Conservation (phyloP, 768 basidiomycete genomes). For the Pleurotus pulmonarius region DNA sequence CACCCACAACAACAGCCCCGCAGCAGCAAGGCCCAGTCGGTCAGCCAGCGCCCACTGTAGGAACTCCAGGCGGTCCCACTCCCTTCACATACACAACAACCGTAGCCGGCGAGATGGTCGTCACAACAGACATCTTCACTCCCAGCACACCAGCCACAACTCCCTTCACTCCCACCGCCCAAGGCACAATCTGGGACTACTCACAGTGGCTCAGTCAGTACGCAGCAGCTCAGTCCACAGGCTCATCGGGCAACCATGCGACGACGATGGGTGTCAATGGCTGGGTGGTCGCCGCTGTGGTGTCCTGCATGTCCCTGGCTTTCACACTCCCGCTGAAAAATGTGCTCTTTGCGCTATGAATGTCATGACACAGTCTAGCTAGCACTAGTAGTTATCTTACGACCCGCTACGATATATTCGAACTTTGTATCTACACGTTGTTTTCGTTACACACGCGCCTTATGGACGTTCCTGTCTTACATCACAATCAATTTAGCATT, state of each 20-base stretch:
- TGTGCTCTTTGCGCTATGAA: neutral
- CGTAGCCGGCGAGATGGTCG: conserved; percentile 25
- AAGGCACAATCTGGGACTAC: conserved; percentile 31
- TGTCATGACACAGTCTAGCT: neutral
- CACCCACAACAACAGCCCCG: conserved; percentile 17
- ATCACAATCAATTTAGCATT: no score
- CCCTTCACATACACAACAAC: conserved; percentile 51
- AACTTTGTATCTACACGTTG: no score
- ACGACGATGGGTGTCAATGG: neutral
- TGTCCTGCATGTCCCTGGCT: neutral
- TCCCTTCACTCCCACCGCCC: conserved; percentile 23
- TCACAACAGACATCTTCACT: conserved; percentile 8
- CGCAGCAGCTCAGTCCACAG: neutral
- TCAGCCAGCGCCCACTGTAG: conserved; percentile 38
- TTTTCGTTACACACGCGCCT: no score
- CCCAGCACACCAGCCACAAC: conserved; percentile 5
- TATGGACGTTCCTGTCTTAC: no score
- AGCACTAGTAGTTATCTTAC: neutral
- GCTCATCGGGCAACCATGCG: neutral
- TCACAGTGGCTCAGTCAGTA: conserved; percentile 9
- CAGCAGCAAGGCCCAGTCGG: conserved; percentile 53
- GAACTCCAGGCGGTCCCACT: conserved; percentile 40
- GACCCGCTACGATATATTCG: neutral
- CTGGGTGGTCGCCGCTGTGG: neutral
- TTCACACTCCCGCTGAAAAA: neutral